Evolutionary conservation across 805 yeast species (phyloP), one percentile per base, ranked within the genome.

Genomic region (Naumovozyma dairenensis): DNA sequence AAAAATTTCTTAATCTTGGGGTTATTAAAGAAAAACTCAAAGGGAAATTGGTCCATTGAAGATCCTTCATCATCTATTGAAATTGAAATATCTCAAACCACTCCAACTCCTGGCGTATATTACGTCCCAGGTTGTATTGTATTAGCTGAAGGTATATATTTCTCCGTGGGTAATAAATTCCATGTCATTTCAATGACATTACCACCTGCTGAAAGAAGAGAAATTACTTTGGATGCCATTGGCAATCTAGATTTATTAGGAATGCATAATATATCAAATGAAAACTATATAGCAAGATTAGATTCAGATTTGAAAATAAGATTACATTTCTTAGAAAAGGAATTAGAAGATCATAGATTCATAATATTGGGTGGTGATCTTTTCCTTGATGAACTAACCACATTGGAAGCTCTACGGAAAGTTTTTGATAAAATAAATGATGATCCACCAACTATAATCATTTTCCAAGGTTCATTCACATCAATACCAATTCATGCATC

Each of bases 151-250:
- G 99, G 99, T 13, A 74, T 83, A 13, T 84, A 85, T 51, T 74
- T 77, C 12, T 76, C 78, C 3, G 71, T 74, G 13, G 74, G 77
- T 2, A 66, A 66, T 18, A 75, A 70, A 31, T 86, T 92, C 51
- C 75, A 79, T 43, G 93, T 80, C 1, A 69, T 80, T 19, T 70
- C 80, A 4, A 67, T 92, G 32, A 80, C 81, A 3, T 95, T 85
- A 39, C 97, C 98, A 3, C 86, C 92, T 0, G 79, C 85, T 3
- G 99, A 92, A 53, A 65, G 71, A 42, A 66, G 96, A 38, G 76
- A 69, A 6, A 56, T 51, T 0, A 67, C 93, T 1, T 49, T 76
- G 36, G 87, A 80, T 17, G 77, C 79, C 1, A 76, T 76, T 39
- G 97, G 95, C 1, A 71, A 80, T 44, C 46, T 83, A 16, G 97